Conservation (phyloP, 2,329 filamentous ascomycete species). For the Penicillium sp. region DNA sequence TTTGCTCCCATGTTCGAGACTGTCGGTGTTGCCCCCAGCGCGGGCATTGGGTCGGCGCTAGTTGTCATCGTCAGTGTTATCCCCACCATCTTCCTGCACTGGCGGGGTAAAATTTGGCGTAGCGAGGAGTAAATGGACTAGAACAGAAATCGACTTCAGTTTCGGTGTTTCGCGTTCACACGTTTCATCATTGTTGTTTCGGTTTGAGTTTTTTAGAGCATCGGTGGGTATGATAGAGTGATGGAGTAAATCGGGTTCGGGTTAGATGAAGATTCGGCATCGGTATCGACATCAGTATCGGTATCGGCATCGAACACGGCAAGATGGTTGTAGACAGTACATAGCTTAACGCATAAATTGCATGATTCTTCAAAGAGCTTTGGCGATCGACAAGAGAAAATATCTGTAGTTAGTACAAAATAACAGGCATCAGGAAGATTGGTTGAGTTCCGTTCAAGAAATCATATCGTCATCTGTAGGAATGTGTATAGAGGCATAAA, state of each 20-base stretch:
- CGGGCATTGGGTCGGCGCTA: conserved; percentile 33
- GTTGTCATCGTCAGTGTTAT: conserved; percentile 35
- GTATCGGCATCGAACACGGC: background rate
- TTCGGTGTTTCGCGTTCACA: background rate
- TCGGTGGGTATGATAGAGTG: background rate
- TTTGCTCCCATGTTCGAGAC: conserved; percentile 38
- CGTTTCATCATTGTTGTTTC: background rate
- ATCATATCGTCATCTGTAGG: no score
- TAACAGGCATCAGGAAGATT: background rate
- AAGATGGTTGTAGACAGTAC: conserved; percentile 5
- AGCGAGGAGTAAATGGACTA: conserved; percentile 4
- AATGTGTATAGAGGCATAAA: background rate
- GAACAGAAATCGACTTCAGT: background rate
- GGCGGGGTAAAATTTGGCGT: conserved; percentile 29
- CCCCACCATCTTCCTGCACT: conserved; percentile 34
- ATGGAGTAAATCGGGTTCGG: conserved; percentile 2
- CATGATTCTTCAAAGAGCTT: background rate
- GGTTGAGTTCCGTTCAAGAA: background rate
- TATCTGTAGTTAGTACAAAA: background rate
- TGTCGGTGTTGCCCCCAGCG: conserved; percentile 34
- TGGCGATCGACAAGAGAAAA: background rate
- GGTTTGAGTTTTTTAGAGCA: background rate
- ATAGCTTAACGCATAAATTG: conserved; percentile 4
- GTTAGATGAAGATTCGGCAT: conserved; percentile 10
- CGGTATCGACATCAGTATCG: conserved; percentile 3